Conservation (phyloP, 1,139 yeast species). For the Hansenula sp. region DNA sequence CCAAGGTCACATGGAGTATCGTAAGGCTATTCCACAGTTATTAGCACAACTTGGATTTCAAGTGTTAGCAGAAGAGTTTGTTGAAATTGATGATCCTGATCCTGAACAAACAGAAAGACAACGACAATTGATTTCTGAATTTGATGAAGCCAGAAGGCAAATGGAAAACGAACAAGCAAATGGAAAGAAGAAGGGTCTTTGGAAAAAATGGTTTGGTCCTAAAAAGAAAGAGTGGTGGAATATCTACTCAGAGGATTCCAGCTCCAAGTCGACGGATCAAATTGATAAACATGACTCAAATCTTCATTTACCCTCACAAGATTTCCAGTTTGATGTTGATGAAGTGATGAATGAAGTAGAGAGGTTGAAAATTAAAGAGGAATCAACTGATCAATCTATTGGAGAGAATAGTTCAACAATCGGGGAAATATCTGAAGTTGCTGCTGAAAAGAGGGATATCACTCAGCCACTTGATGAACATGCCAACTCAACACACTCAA, state of each 20-base stretch:
- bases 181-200: conserved; percentile 32
- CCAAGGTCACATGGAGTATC: conserved; percentile 95
- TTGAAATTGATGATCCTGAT: conserved; percentile 95
- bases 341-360: conserved; percentile 35
- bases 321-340: conserved; percentile 27
- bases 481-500: too few species aligned
- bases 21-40: conserved; percentile 86
- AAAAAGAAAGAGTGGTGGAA: conserved; percentile 91
- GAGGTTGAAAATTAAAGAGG: conserved; percentile 21
- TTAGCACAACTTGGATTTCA: conserved; percentile 71
- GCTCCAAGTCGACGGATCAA: not conserved
- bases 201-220: conserved; percentile 70
- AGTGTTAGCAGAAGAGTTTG: conserved; percentile 83
- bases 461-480: too few species aligned
- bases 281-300: too few species aligned
- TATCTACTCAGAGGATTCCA: conserved; percentile 42
- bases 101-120: conserved; percentile 81
- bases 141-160: conserved; percentile 76
- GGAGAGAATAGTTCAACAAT: conserved; percentile 2
- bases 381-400: too few species aligned
- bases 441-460: not conserved
- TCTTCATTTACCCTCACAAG: not conserved
- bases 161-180: conserved; percentile 38
- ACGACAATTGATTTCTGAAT: conserved; percentile 73
- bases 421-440: too few species aligned